Conservation (phyloP, 2,329 filamentous ascomycete genomes). For the Clonostachys byssicola region DNA sequence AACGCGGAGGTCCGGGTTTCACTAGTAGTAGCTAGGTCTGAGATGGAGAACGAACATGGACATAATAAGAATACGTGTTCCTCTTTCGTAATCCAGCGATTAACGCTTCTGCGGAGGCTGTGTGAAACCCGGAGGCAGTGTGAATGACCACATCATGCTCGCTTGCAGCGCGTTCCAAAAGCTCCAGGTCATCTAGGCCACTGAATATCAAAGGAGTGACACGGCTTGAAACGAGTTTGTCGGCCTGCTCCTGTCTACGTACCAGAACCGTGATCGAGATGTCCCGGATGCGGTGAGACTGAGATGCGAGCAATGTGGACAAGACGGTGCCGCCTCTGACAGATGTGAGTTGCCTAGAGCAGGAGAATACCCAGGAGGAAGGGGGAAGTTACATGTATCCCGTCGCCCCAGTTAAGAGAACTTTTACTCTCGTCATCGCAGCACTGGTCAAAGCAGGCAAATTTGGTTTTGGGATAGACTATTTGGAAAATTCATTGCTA, state of each 20-base stretch:
- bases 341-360: not conserved
- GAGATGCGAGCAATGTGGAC: slow-evolving; percentile 4
- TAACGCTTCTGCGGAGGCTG: not conserved
- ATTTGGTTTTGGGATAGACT: no score
- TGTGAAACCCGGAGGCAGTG: not conserved
- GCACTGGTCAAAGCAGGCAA: no score
- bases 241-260: slow-evolving; percentile 16
- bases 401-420: not conserved
- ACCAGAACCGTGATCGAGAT: slow-evolving; percentile 13
- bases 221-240: slow-evolving; percentile 9
- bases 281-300: slow-evolving; percentile 6
- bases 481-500: no score
- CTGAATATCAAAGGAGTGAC: slow-evolving; percentile 13
- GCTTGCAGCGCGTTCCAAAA: not conserved
- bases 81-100: not conserved
- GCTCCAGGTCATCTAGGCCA: slow-evolving; percentile 4
- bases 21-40: no score
- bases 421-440: not conserved
- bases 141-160: not conserved
- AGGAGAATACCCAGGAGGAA: not conserved
- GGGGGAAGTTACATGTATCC: not conserved
- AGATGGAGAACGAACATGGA: not conserved
- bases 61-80: not conserved
- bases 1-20: no score
- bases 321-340: slow-evolving; percentile 16